A percentile compares a stretch with the other conserved stretches of the same genome.
Evolutionary conservation across 2,329 filamentous ascomycete genomes (phyloP).

Genomic region (Raffaelea ambrosiae): DNA sequence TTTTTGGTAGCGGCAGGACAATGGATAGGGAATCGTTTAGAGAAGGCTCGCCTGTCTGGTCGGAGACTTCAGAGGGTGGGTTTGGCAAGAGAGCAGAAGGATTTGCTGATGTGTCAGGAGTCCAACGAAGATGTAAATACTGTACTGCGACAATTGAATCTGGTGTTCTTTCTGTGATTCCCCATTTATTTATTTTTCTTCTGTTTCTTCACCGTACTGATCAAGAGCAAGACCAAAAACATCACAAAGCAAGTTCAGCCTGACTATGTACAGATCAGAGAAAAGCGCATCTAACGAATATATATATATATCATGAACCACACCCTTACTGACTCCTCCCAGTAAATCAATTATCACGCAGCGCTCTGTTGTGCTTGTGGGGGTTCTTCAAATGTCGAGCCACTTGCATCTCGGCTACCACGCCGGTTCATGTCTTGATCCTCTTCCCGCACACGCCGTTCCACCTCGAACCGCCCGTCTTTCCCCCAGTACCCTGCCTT

Average conservation of each 20-base stretch:
- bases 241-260: no score
- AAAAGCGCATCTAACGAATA: no score
- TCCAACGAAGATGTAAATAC: slow-evolving; percentile 20
- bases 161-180: not conserved
- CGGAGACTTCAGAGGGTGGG: not conserved
- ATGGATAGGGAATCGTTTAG: not conserved
- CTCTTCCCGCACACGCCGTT: slow-evolving; percentile 59
- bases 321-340: no score
- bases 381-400: slow-evolving; percentile 29
- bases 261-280: no score
- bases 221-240: not conserved
- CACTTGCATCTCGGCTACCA: not conserved
- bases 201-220: not conserved
- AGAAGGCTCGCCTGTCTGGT: not conserved
- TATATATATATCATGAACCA: no score
- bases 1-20: not conserved
- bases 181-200: slow-evolving; percentile 15
- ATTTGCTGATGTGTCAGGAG: not conserved
- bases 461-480: slow-evolving; percentile 60
- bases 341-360: no score
- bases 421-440: slow-evolving; percentile 23
- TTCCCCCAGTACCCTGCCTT: slow-evolving; percentile 58
- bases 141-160: slow-evolving; percentile 22
- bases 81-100: not conserved
- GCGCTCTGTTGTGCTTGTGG: slow-evolving; percentile 39